phyloP scores from a whole-genome alignment of 164 flowering plant genomes.

The Magnolia officinalis region DNA sequence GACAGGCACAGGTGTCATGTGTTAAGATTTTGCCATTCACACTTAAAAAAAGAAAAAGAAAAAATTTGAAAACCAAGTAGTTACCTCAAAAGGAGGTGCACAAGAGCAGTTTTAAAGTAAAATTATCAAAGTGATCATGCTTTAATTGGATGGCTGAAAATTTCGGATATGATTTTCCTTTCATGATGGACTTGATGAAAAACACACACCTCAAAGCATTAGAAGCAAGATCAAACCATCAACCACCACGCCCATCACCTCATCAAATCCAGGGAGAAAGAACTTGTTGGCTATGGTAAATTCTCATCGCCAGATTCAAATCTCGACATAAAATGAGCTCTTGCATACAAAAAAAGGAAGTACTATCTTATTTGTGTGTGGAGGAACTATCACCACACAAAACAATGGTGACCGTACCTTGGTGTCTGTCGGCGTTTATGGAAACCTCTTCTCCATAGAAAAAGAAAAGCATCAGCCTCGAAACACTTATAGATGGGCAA shows the following conservation, averaged over 20 bases:
- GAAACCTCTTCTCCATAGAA: not conserved
- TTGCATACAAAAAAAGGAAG: not conserved
- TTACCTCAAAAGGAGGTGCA: too few species aligned
- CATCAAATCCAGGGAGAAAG: not conserved
- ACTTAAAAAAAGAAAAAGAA: too few species aligned
- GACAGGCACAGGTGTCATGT: too few species aligned
- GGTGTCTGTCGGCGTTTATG: not conserved
- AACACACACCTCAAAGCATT: too few species aligned
- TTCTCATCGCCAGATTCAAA: not conserved
- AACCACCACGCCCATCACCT: not conserved
- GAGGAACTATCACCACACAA: not conserved
- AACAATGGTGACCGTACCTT: not conserved
- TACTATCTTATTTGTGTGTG: not conserved
- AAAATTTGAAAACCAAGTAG: too few species aligned
- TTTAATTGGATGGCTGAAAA: too few species aligned
- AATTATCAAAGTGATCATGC: too few species aligned
- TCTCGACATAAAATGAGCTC: not conserved
- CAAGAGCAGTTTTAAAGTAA: too few species aligned
- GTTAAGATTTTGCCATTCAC: too few species aligned
- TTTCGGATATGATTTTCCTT: too few species aligned
- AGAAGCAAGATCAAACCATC: not conserved
- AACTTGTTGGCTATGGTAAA: not conserved
- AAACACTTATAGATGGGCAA: conserved; percentile 36
- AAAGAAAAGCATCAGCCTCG: not conserved
- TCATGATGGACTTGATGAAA: too few species aligned